These are phyloP conservation scores for Physaria fendleri DNA, from an alignment of 345 rosid genomes.

Conservation along the genomic window DNA sequence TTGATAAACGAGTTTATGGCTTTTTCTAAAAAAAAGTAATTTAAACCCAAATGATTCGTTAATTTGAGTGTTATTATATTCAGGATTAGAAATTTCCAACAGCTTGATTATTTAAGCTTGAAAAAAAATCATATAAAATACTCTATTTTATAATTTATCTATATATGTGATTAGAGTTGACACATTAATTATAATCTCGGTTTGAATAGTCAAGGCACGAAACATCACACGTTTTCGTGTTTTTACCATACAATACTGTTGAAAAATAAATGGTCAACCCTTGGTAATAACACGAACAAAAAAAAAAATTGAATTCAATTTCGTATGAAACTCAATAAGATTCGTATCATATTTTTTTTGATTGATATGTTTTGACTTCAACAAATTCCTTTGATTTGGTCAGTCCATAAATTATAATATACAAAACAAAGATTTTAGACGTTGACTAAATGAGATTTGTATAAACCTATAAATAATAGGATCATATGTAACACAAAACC, in stretches of 20 bases:
- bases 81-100: not conserved
- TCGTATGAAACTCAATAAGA: slow-evolving; percentile 3
- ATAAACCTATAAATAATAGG: not conserved
- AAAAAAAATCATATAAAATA: too few species aligned
- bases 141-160: not conserved
- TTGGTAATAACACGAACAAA: not conserved
- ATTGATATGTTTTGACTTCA: not conserved
- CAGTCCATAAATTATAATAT: not conserved
- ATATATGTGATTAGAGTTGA: too few species aligned
- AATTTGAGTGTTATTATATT: not conserved
- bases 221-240: not conserved
- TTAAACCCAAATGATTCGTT: not conserved
- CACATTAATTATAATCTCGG: not conserved
- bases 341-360: not conserved
- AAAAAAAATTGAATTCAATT: not conserved
- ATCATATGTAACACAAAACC: not conserved
- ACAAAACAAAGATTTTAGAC: not conserved
- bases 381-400: not conserved
- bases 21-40: not conserved
- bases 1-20: not conserved
- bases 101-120: not conserved
- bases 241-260: slow-evolving; percentile 2
- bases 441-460: not conserved
- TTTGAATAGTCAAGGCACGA: slow-evolving; percentile 1
- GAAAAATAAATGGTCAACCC: not conserved